Base-by-base conservation (phyloP, 495 filamentous ascomycete genomes). In the Tuber borchii region DNA sequence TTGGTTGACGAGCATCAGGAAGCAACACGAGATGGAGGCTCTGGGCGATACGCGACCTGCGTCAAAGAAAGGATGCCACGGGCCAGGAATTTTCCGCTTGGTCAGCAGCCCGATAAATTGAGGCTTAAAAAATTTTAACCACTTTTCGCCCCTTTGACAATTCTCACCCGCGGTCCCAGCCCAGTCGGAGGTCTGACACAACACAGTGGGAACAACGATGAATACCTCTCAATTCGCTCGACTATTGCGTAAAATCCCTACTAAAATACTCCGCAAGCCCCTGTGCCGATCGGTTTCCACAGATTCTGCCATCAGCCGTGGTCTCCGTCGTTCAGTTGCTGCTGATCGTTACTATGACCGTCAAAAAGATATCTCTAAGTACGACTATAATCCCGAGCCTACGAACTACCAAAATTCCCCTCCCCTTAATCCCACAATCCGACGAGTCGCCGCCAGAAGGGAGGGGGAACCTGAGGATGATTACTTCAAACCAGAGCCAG, bases 241-340 rank as follows among this genome's bases (percentile, higher is more conserved):
- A 65, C n/a, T 65, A 8, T 65, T 34, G 56, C 56, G 17, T 31
- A 34, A 19, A 65, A 34, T 2, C 56, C 26, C 56, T 65, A 65
- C 14, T 12, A 34, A 19, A 1, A 34, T 34, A 34, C 37, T 43
- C 51, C 9, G 39, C 40, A 17, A 48, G 7, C 39, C 73, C 46
- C 65, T 71, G 22, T 69, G 74, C 69, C 85, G 87, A 72, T 74
- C 86, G 80, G 87, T 86, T 44, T 89, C 88, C n/a, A 83, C 88
- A 71, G 88, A 85, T 70, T 87, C 87, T 19, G 87, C 88, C 42
- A 90, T 90, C 79, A 85, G 84, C 42, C 85, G 86, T 31, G 88
- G 87, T 8, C 85, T 88, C 70, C 85, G 85, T 72, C 84, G 85
- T 74, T 86, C 86, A 31, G 81, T 82, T 7, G 71, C 78, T 19